These are phyloP conservation scores for Quercus aquifolioides DNA, from an alignment of 306 rosid genomes.

Conservation along the genomic window DNA sequence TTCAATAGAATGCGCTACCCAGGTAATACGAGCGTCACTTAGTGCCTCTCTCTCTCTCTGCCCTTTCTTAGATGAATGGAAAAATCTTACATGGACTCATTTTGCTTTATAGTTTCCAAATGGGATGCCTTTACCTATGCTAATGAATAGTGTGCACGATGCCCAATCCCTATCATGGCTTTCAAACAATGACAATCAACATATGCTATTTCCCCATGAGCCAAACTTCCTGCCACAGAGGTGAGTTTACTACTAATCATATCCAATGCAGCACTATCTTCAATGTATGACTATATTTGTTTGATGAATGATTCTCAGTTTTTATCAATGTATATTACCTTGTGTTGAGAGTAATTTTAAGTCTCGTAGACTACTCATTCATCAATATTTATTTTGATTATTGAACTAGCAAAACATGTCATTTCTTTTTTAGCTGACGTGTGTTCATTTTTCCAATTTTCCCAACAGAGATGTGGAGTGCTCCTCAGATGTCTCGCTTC, in stretches of 20 bases:
- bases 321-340: not conserved
- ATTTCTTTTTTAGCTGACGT: slow-evolving; percentile 2
- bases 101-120: slow-evolving; percentile 48
- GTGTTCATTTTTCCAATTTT: slow-evolving; percentile 23
- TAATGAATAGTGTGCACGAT: slow-evolving; percentile 61
- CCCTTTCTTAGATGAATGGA: not conserved
- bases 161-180: slow-evolving; percentile 62
- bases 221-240: slow-evolving; percentile 48
- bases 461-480: slow-evolving; percentile 51
- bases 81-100: slow-evolving; percentile 14
- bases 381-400: not conserved
- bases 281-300: not conserved
- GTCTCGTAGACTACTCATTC: not conserved
- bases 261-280: not conserved
- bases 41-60: not conserved
- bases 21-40: slow-evolving; percentile 33
- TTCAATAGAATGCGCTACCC: slow-evolving; percentile 48
- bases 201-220: slow-evolving; percentile 41
- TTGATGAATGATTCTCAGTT: not conserved
- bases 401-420: not conserved
- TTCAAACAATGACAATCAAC: slow-evolving; percentile 45
- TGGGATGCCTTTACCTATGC: slow-evolving; percentile 49
- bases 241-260: slow-evolving; percentile 35
- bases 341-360: not conserved
- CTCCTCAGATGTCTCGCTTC: slow-evolving; percentile 43